A percentile compares a stretch with the other conserved stretches of the same genome.
Evolutionary conservation across 495 filamentous ascomycete genomes (phyloP).

Genomic region (Xylaria curta): DNA sequence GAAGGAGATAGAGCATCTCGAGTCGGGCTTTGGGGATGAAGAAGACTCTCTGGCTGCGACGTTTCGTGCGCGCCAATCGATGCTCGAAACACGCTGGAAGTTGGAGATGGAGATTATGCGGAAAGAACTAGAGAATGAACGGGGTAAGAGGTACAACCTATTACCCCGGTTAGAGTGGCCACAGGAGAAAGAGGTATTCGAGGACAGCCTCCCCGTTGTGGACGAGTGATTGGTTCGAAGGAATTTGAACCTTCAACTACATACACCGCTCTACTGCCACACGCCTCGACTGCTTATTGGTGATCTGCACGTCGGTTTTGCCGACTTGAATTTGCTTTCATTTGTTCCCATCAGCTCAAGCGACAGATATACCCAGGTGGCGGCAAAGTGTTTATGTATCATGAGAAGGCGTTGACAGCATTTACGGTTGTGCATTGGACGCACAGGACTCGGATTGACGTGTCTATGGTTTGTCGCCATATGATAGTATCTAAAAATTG

Average conservation of each 20-base stretch:
- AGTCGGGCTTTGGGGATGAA: slow-evolving; percentile 61
- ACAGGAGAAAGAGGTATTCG: slow-evolving; percentile 31
- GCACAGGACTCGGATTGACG: slow-evolving; percentile 9
- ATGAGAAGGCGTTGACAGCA: slow-evolving; percentile 16
- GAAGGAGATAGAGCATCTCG: slow-evolving; percentile 62
- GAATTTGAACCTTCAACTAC: not conserved
- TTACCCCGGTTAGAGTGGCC: slow-evolving; percentile 56
- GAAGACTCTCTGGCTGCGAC: slow-evolving; percentile 55
- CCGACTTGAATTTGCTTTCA: slow-evolving; percentile 11
- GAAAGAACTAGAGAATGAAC: slow-evolving; percentile 60
- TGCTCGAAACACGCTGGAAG: slow-evolving; percentile 63
- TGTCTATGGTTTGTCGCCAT: not conserved
- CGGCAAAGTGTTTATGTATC: slow-evolving; percentile 15
- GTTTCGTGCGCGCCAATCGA: slow-evolving; percentile 58
- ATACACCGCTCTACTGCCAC: not conserved
- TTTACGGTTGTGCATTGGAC: slow-evolving; percentile 13
- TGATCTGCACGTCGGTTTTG: not conserved
- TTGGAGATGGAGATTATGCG: slow-evolving; percentile 69
- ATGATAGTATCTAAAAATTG: not conserved
- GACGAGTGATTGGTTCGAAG: slow-evolving; percentile 27
- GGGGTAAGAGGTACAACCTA: slow-evolving; percentile 56
- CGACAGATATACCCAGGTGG: slow-evolving; percentile 22
- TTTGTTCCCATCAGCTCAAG: slow-evolving; percentile 19
- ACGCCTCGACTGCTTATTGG: not conserved
- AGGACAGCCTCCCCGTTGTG: slow-evolving; percentile 31